Percentiles rank a stretch among this genome's conserved stretches.
Conservation (phyloP, 2,329 filamentous ascomycete genomes). For the Zymoseptoria brevis region DNA sequence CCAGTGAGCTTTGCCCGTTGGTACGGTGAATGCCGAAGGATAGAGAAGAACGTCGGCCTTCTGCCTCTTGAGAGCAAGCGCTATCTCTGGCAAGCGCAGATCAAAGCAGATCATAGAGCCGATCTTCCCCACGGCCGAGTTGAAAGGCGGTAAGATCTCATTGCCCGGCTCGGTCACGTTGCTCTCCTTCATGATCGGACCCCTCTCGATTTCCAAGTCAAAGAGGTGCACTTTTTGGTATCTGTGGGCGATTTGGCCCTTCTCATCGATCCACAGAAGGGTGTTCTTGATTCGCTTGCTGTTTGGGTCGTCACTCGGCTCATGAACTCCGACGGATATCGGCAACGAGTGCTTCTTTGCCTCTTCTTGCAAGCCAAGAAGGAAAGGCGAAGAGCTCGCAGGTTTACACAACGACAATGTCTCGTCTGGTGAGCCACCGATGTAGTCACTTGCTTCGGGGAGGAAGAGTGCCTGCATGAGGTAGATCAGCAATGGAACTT, state of each 20-base stretch:
- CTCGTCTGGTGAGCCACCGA: slow-evolving; percentile 59
- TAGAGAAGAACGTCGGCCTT: slow-evolving; percentile 73
- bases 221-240: slow-evolving; percentile 85
- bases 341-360: slow-evolving; percentile 58
- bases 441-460: slow-evolving; percentile 87
- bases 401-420: slow-evolving; percentile 64
- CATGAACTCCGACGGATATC: slow-evolving; percentile 84
- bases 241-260: slow-evolving; percentile 50
- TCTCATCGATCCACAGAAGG: slow-evolving; percentile 57
- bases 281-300: slow-evolving; percentile 54
- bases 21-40: slow-evolving; percentile 82
- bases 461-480: slow-evolving; percentile 67
- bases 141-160: slow-evolving; percentile 59
- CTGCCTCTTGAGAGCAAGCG: slow-evolving; percentile 56
- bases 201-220: slow-evolving; percentile 51
- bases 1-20: slow-evolving; percentile 83
- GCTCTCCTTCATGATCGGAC: slow-evolving; percentile 55
- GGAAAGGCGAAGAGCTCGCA: slow-evolving; percentile 60
- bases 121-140: slow-evolving; percentile 64
- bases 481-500: neutral
- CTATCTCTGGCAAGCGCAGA: slow-evolving; percentile 71
- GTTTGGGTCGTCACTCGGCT: slow-evolving; percentile 48
- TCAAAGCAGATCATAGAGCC: slow-evolving; percentile 87
- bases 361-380: slow-evolving; percentile 62
- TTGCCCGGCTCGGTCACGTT: slow-evolving; percentile 61